These are phyloP conservation scores for Hapsidospora chrysogenum DNA, from an alignment of 495 filamentous ascomycete species.

Conservation along the genomic window DNA sequence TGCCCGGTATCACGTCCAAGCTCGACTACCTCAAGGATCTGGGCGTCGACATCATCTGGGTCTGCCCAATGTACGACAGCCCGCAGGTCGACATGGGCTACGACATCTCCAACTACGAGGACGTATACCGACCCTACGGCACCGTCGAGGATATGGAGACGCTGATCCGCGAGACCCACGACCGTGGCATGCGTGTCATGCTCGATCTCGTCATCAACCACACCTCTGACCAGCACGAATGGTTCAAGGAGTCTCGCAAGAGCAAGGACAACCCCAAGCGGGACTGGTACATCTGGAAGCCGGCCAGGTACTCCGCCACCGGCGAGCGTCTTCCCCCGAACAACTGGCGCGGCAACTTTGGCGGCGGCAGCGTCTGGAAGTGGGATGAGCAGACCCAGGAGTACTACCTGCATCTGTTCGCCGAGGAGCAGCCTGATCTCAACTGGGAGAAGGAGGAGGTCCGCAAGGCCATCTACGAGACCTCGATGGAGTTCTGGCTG, in stretches of 20 bases:
- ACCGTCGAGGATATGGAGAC: conserved; percentile 49
- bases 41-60: conserved; percentile 46
- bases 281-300: conserved; percentile 55
- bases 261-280: conserved; percentile 38
- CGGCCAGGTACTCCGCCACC: conserved; percentile 29
- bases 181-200: conserved; percentile 45
- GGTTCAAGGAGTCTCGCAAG: conserved; percentile 49
- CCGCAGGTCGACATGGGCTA: conserved; percentile 45
- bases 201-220: conserved; percentile 64
- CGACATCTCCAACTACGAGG: conserved; percentile 50
- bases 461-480: conserved; percentile 41
- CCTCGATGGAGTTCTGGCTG: conserved; percentile 48
- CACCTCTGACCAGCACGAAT: conserved; percentile 49
- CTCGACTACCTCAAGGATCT: conserved; percentile 44
- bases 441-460: conserved; percentile 50
- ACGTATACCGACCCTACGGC: conserved; percentile 46
- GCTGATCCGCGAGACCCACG: conserved; percentile 37
- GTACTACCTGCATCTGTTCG: conserved; percentile 53
- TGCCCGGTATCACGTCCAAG: conserved; percentile 46
- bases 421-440: conserved; percentile 44
- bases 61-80: conserved; percentile 48
- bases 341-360: conserved; percentile 40
- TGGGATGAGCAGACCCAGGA: conserved; percentile 41
- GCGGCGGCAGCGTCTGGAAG: conserved; percentile 38
- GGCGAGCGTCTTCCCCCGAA: conserved; percentile 46